Conservation (phyloP, 768 basidiomycete species). For the Tremella fuciformis region DNA sequence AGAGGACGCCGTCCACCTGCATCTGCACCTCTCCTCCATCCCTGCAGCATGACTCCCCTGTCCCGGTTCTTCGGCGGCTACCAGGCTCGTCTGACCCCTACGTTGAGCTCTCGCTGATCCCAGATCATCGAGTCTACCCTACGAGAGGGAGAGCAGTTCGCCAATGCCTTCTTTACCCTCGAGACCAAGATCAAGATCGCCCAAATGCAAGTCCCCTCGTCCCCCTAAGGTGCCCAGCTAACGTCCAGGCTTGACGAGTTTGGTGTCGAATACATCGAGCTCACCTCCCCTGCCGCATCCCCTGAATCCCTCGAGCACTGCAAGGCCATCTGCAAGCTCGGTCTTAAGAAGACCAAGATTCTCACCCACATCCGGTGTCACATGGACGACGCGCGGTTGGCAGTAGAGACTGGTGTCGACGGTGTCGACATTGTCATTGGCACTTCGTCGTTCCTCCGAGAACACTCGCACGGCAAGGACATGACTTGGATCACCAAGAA, state of each 20-base stretch:
- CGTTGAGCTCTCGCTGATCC: neutral
- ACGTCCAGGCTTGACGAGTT: constrained; percentile 74
- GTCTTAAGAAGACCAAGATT: constrained; percentile 74
- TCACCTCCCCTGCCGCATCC: constrained; percentile 95
- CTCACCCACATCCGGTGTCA: constrained; percentile 99
- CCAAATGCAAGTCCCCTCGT: constrained; percentile 61
- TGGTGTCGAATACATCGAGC: constrained; percentile 98
- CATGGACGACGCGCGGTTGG: constrained; percentile 98
- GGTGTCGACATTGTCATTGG: constrained; percentile 99
- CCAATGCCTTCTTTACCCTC: constrained; percentile 98
- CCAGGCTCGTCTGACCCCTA: no score
- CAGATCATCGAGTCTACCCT: constrained; percentile 20
- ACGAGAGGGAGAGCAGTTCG: constrained; percentile 96
- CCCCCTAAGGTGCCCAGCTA: neutral
- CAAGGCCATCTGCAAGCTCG: constrained; percentile 98
- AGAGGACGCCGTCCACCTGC: no score
- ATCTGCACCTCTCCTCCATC: no score
- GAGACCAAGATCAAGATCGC: constrained; percentile 99
- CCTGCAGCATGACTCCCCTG: no score
- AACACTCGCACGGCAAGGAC: constrained; percentile 99
- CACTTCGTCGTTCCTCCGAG: constrained; percentile 96
- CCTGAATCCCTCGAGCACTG: constrained; percentile 92
- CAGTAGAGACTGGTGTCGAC: constrained; percentile 97
- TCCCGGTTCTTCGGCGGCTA: no score
- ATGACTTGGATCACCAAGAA: constrained; percentile 97